Base-by-base conservation (phyloP, 768 basidiomycete genomes). In the Naganishia vishniacii region DNA sequence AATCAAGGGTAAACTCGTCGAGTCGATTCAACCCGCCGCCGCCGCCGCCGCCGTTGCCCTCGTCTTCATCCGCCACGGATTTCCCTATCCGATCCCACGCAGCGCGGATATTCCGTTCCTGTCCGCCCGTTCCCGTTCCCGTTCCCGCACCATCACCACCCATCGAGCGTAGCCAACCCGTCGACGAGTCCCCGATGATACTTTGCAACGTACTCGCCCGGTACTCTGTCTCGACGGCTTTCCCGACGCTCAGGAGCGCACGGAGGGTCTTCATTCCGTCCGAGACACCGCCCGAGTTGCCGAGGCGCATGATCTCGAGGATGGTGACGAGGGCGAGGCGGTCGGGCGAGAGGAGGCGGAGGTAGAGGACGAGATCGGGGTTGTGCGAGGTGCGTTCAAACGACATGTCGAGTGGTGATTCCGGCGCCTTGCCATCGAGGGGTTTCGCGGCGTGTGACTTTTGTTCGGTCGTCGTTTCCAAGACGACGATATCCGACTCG, bases 191-290 rank as follows among this genome's bases (percentile, higher is more conserved):
- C 6, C 75, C 75, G 31, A 71, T 68, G 25, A 72, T 67, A 23
- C 80, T 81, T 70, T 82, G 84, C 61, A 80, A 73, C 72, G 90
- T 84, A 73, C 88, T 82, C 2, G 89, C 85, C 75, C 92, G 88
- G 80, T 92, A 88, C 80, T 98, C 93, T 53, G 84, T 82, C 79
- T 98, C 94, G 37, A 97, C 84, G 0, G 88, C 88, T 64, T 83
- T 85, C 0, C 93, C 94, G 23, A 97, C 83, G 0, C 82, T 77
- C 23, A 95, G 79, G 65, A 95, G 80, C 0, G 88, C 89, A 0
- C 90, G 82, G 0, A 91, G 83, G 0, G 90, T 87, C 77, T 95
- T 94, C 86, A 94, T 89, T 4, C 92, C 93, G 42, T 86, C 84
- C 0, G 80, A 70, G n/a, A 91, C 81, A 13, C 89, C 88, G 6